A percentile compares a stretch with the other conserved stretches of the same genome.
Evolutionary conservation across 2,329 filamentous ascomycete genomes (phyloP).

Genomic region (Colletotrichum magnum): DNA sequence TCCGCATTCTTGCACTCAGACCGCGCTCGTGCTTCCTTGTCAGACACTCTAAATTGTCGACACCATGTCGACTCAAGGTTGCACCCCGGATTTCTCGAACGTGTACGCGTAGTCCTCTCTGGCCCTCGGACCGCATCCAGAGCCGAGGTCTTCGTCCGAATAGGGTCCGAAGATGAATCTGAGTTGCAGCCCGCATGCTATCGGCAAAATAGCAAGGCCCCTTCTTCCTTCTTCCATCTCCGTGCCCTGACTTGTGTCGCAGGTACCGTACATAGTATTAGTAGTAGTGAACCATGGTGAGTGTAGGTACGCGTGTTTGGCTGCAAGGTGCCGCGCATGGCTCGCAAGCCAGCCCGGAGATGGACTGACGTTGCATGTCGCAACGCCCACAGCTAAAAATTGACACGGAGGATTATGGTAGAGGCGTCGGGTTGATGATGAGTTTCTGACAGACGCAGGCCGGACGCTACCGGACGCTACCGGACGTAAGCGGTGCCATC

Average conservation of each 20-base stretch:
- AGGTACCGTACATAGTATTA: too few relatives aligned
- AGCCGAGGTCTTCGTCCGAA: conserved; percentile 8
- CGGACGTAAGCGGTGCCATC: conserved; percentile 1
- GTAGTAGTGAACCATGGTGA: background rate
- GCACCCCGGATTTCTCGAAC: conserved; percentile 35
- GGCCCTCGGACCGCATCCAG: conserved; percentile 21
- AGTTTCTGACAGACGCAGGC: conserved; percentile 5
- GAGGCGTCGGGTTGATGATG: conserved; percentile 10
- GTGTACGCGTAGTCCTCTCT: conserved; percentile 36
- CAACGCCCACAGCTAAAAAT: conserved; percentile 18
- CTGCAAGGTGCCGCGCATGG: background rate
- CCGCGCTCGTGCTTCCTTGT: conserved; percentile 16
- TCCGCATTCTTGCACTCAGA: conserved; percentile 2
- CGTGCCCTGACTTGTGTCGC: background rate
- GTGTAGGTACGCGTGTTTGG: background rate
- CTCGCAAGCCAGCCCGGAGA: conserved; percentile 27
- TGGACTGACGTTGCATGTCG: conserved; percentile 11
- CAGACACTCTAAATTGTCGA: conserved; percentile 21
- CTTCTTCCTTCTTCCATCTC: conserved; percentile 2
- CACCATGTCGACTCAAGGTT: conserved; percentile 8
- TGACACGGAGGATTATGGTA: conserved; percentile 3
- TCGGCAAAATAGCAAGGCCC: background rate
- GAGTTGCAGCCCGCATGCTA: conserved; percentile 5
- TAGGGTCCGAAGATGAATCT: background rate
- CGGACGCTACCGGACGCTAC: background rate